phyloP scores from a whole-genome alignment of 2,329 filamentous ascomycete genomes.

The Phyllosticta citrichinensis region DNA sequence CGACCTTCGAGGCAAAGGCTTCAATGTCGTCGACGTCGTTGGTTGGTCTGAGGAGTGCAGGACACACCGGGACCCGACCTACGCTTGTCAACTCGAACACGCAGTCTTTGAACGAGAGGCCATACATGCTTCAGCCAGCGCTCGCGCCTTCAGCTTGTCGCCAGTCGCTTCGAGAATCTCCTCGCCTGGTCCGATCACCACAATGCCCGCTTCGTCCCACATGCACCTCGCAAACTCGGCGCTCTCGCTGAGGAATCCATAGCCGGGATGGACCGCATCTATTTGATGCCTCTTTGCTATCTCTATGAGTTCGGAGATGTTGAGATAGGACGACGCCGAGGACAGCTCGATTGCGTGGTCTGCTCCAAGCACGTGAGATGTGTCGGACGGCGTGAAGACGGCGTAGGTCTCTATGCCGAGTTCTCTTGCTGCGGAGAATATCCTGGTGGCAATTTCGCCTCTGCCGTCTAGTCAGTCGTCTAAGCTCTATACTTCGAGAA shows the following conservation, averaged over 20 bases:
- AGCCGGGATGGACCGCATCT: slow-evolving; percentile 49
- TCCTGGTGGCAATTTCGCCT: slow-evolving; percentile 54
- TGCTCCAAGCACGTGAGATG: slow-evolving; percentile 44
- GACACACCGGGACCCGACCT: slow-evolving; percentile 41
- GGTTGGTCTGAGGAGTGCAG: slow-evolving; percentile 38
- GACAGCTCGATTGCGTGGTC: slow-evolving; percentile 41
- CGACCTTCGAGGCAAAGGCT: slow-evolving; percentile 48
- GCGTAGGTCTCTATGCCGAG: slow-evolving; percentile 46
- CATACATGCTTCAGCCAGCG: slow-evolving; percentile 40
- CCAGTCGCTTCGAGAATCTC: slow-evolving; percentile 49
- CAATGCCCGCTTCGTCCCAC: slow-evolving; percentile 38
- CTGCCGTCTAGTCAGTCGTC: slow-evolving; percentile 26
- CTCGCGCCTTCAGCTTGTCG: slow-evolving; percentile 46
- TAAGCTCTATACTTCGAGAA: not conserved
- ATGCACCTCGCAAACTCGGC: slow-evolving; percentile 40
- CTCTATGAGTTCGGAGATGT: slow-evolving; percentile 38
- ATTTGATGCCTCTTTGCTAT: slow-evolving; percentile 42
- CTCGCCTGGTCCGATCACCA: slow-evolving; percentile 46
- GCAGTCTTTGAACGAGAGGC: not conserved
- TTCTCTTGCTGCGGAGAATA: slow-evolving; percentile 51
- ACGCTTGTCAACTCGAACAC: not conserved
- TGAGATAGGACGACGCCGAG: slow-evolving; percentile 44
- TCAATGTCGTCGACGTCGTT: slow-evolving; percentile 32
- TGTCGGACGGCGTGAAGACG: slow-evolving; percentile 46
- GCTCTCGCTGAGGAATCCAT: slow-evolving; percentile 53